These are phyloP conservation scores for Coniochaeta pulveracea DNA, from an alignment of 2,329 filamentous ascomycete species.

Conservation along the genomic window DNA sequence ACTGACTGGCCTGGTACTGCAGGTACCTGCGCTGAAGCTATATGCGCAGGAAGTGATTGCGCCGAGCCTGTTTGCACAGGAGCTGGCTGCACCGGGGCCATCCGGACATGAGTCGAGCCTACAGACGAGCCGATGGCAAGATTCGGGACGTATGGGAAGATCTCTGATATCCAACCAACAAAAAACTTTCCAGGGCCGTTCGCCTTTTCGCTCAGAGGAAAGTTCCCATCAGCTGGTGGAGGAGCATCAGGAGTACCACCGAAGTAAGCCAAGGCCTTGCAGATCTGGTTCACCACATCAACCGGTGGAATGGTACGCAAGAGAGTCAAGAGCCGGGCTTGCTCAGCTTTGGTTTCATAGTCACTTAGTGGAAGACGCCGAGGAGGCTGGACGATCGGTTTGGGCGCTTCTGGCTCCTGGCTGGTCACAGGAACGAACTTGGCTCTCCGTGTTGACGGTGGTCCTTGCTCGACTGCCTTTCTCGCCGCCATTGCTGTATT, in stretches of 20 bases:
- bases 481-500: conserved; percentile 47
- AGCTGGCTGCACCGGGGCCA: conserved; percentile 9
- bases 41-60: not conserved
- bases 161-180: conserved; percentile 51
- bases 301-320: conserved; percentile 43
- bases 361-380: conserved; percentile 14
- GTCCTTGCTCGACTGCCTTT: conserved; percentile 40
- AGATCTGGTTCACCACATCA: conserved; percentile 49
- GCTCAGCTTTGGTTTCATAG: conserved; percentile 41
- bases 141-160: conserved; percentile 36
- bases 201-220: conserved; percentile 42
- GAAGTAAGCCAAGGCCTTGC: conserved; percentile 52
- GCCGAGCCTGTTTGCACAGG: conserved; percentile 5
- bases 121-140: no score
- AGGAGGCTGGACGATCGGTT: conserved; percentile 5
- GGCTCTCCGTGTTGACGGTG: conserved; percentile 36
- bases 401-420: conserved; percentile 6
- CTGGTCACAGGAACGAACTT: conserved; percentile 17
- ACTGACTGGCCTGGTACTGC: no score
- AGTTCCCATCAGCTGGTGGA: conserved; percentile 34
- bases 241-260: conserved; percentile 46
- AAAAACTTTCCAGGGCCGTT: conserved; percentile 48
- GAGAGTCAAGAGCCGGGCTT: conserved; percentile 46
- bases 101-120: conserved; percentile 10
- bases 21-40: not conserved